Evolutionary conservation across 2,329 filamentous ascomycete species (phyloP), one percentile per base, ranked within the genome.

Genomic region (Thermothelomyces thermophilus): DNA sequence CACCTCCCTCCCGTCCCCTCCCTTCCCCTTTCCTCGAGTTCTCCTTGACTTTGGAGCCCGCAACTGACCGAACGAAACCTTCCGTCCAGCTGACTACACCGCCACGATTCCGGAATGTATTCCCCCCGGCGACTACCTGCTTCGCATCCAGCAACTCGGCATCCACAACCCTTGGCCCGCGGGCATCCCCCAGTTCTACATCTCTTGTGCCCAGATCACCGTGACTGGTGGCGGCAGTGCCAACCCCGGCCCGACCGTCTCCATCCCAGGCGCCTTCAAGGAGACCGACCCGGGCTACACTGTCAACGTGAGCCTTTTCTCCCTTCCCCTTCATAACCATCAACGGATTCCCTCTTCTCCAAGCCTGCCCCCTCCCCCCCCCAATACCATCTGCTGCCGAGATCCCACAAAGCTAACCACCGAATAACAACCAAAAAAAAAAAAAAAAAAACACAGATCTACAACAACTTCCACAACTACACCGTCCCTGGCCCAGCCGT

Each of bases 131-230:
- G 74, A 81, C 54, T 83, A 83, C 62, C 73, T 83, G 31, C 68
- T 82, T 22, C 72, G 80, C 41, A 75, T 80, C 62, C 78, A 82
- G 51, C 71, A 77, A 47, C 73, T 84, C 44, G 81, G 76, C 24
- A 78, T 84, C 46, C 81, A 84, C 69, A 73, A 75, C 56, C 58
- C 58, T 28, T 61, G 50, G 47, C 59, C 59, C 7, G 55, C 51
- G 14, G 56, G 54, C 3, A 53, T 47, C 22, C 56, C 56, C 3
- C 55, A 75, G 62, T 72, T 79, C 59, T 59, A 60, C 41, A 51
- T 60, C 43, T 48, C 41, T 9, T 58, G 54, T 50, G 54, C 57
- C 17, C 57, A 59, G 34, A 61, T 75, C 56, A 68, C 64, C 35
- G 68, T 75, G 10, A 63, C 65, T 0, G 72, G 71, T 22, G 71